A percentile compares a stretch with the other conserved stretches of the same genome.
Evolutionary conservation across 73 alveolate genomes (phyloP).

Genomic region (Paramecium tetraurelia): DNA sequence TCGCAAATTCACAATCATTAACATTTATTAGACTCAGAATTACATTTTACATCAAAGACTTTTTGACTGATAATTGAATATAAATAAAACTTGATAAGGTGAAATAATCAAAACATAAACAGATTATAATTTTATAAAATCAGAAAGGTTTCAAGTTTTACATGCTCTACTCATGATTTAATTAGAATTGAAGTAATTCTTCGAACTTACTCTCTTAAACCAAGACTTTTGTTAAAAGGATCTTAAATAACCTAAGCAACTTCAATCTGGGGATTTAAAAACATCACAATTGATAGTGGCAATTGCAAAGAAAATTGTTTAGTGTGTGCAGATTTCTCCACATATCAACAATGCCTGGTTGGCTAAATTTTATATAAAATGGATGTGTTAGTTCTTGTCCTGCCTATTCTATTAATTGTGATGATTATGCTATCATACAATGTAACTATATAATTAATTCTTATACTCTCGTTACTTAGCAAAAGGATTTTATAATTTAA

Average conservation of each 20-base stretch:
- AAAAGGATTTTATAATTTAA: neutral
- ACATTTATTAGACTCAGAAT: neutral
- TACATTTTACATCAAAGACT: neutral
- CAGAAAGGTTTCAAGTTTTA: neutral
- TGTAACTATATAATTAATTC: neutral
- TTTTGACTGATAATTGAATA: neutral
- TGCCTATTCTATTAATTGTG: neutral
- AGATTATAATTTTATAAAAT: neutral
- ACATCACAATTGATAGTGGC: neutral
- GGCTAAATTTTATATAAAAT: neutral
- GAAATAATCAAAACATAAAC: neutral
- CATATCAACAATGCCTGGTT: neutral
- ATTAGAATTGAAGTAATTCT: neutral
- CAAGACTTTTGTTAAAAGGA: neutral
- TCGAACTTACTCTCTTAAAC: neutral
- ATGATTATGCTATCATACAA: neutral
- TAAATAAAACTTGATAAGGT: neutral
- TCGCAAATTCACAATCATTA: neutral
- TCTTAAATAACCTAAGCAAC: neutral
- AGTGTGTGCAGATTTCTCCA: neutral
- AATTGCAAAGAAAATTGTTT: neutral
- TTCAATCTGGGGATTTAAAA: neutral
- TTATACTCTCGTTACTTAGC: neutral
- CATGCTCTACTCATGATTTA: neutral
- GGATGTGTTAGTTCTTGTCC: neutral